These are phyloP conservation scores for Candida sanyaensis DNA, from an alignment of 1,139 yeast species.

Conservation along the genomic window DNA sequence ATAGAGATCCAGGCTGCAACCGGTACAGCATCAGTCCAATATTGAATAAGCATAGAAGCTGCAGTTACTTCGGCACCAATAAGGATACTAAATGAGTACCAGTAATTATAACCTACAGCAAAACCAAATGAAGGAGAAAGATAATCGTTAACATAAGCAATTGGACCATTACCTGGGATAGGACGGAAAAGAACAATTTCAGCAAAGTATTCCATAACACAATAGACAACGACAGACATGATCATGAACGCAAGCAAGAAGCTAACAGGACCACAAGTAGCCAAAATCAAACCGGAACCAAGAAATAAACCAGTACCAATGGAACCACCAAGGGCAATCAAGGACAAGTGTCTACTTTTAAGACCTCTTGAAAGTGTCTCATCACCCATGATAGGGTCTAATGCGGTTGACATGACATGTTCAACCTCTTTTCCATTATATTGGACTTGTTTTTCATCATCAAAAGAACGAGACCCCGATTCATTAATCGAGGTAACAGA, in stretches of 20 bases:
- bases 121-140: slow-evolving; percentile 41
- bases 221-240: slow-evolving; percentile 53
- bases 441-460: neutral
- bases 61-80: slow-evolving; percentile 55
- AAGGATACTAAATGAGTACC: slow-evolving; percentile 51
- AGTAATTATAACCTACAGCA: slow-evolving; percentile 51
- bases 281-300: slow-evolving; percentile 50
- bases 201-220: slow-evolving; percentile 58
- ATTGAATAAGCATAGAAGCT: slow-evolving; percentile 52
- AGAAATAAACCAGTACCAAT: slow-evolving; percentile 47
- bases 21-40: slow-evolving; percentile 55
- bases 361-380: slow-evolving; percentile 35
- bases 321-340: slow-evolving; percentile 42
- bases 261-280: slow-evolving; percentile 56
- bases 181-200: slow-evolving; percentile 67
- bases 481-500: neutral
- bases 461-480: neutral
- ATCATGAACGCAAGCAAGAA: slow-evolving; percentile 48
- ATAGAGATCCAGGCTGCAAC: slow-evolving; percentile 59
- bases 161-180: slow-evolving; percentile 46
- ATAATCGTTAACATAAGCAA: slow-evolving; percentile 37
- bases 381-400: slow-evolving; percentile 1
- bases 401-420: neutral
- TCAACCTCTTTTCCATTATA: neutral
- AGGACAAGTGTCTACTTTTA: slow-evolving; percentile 39